These are phyloP conservation scores for Boechera divaricarpa DNA, from an alignment of 345 rosid species.

Conservation along the genomic window DNA sequence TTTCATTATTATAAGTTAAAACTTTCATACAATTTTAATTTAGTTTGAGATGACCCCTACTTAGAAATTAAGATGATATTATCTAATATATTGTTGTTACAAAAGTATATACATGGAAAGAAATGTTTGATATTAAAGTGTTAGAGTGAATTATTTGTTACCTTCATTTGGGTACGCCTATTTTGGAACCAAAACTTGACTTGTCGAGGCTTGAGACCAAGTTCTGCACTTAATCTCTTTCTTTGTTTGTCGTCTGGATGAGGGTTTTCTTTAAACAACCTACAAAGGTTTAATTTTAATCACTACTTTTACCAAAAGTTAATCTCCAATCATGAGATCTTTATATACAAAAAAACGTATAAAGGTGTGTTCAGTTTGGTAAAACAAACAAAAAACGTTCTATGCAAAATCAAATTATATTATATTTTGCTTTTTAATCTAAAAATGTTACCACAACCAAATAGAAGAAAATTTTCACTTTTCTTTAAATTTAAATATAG, in stretches of 20 bases:
- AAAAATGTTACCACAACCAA: background rate
- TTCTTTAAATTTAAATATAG: no score
- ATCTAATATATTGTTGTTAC: background rate
- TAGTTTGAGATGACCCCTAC: background rate
- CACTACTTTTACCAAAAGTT: background rate
- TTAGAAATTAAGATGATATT: background rate
- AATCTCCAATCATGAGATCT: conserved; percentile 9
- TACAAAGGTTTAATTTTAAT: conserved; percentile 40
- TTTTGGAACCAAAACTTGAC: conserved; percentile 99
- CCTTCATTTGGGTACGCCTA: conserved; percentile 98
- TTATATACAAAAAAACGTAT: conserved; percentile 2
- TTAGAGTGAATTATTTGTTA: conserved; percentile 20
- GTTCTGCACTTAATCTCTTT: conserved; percentile 80
- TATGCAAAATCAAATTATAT: background rate
- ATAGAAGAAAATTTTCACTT: background rate
- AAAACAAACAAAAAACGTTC: background rate
- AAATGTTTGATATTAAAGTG: background rate
- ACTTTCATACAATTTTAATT: background rate
- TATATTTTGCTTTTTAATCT: background rate
- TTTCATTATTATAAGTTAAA: background rate
- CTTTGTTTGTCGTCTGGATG: conserved; percentile 98
- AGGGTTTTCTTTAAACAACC: conserved; percentile 90
- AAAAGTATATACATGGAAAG: background rate
- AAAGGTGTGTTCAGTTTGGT: background rate
- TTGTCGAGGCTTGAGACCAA: conserved; percentile 94